Evolutionary conservation across 1,284 basidiomycete genomes (phyloP), one percentile per base, ranked within the genome.

Genomic region (Malassezia furfur): DNA sequence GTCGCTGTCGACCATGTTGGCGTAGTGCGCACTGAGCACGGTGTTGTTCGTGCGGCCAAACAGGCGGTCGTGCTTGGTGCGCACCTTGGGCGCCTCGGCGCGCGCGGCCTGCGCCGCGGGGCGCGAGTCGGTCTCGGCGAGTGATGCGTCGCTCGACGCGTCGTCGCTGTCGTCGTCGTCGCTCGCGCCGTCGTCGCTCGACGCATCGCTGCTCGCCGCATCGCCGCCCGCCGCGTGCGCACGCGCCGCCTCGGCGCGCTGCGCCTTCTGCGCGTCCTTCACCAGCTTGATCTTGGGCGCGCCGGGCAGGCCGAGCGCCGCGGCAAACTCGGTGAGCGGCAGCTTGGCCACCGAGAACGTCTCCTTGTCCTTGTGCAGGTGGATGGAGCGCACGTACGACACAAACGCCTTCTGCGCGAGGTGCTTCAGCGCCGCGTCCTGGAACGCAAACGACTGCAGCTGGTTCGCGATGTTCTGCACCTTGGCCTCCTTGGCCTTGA

Each of bases 1-100:
- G 28, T 52, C 50, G 19, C 19, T 47, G 56, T 88, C 86, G 52
- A 96, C 80, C 48, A 98, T 84, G 68, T 89, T 90, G 54, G 80
- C 81, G 77, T 96, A 96, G 75, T 96, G 91, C 61, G 85, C 83
- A 0, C 90, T 91, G 17, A 96, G 81, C 50, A 96, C 86, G 63
- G 84, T 86, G 76, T 96, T 91, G 75, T 96, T 96, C 76, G 88
- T 91, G 56, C 93, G 84, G 70, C 88, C 87, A 72, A 98, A 98
- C 89, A 98, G 96, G 50, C 90, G 84, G 76, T 98, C 94, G 75
- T 96, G 96, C 78, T 94, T 96, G 5, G 94, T 96, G 57, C 67
- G 60, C 52, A 70, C 69, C 19, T 45, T 41, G 36, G 34, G 17
- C 19, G 44, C 46, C 38, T 31, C 36, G 17, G 11, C 38, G 25